phyloP scores from a whole-genome alignment of 371 early-diverging fungal genomes.

The Funneliformis caledonium region DNA sequence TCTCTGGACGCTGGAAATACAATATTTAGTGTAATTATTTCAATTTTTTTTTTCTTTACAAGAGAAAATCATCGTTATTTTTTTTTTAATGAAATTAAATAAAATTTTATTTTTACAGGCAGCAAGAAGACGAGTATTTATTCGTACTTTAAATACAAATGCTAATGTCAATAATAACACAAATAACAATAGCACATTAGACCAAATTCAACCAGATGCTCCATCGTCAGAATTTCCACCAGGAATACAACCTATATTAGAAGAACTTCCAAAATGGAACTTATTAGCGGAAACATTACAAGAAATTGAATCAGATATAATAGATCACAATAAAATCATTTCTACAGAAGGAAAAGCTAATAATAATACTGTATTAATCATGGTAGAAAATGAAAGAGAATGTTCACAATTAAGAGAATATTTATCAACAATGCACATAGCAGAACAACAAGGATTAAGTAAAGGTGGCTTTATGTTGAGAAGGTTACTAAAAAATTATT shows the following conservation, averaged over 20 bases:
- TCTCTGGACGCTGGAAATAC: conserved; percentile 84
- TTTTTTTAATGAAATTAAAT: not conserved
- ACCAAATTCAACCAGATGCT: not conserved
- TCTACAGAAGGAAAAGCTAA: not conserved
- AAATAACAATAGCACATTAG: conserved; percentile 40
- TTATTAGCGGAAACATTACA: conserved; percentile 69
- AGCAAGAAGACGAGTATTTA: conserved; percentile 69
- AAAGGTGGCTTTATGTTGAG: conserved; percentile 55
- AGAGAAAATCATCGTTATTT: not conserved
- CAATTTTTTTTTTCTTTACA: not conserved
- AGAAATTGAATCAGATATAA: conserved; percentile 73
- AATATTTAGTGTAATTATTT: conserved; percentile 58
- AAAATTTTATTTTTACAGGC: conserved; percentile 43
- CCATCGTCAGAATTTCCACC: conserved; percentile 58
- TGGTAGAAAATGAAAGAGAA: conserved; percentile 72
- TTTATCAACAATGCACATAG: conserved; percentile 45
- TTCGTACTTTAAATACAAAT: conserved; percentile 41
- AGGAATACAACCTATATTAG: conserved; percentile 71
- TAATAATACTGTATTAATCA: conserved; percentile 64
- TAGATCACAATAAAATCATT: not conserved
- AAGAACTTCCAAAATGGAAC: conserved; percentile 94
- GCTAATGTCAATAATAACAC: conserved; percentile 50
- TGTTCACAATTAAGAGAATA: conserved; percentile 70
- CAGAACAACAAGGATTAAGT: conserved; percentile 38
- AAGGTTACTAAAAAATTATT: conserved; percentile 61